Base-by-base conservation (phyloP, 2,329 filamentous ascomycete genomes). In the Paraconiothyrium sp. region DNA sequence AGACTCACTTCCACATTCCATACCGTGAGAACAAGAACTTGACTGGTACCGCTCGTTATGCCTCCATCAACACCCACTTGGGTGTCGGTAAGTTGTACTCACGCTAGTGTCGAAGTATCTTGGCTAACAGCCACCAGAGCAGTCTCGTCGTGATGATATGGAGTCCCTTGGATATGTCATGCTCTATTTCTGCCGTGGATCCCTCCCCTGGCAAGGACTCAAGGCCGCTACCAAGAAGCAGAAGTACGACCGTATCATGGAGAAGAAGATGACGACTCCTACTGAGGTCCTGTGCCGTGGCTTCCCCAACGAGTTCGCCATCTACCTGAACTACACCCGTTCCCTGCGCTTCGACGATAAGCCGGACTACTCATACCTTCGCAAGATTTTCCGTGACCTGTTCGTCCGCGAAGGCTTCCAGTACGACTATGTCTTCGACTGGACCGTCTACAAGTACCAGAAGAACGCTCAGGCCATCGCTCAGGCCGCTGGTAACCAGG, bases 1-100 rank as follows among this genome's bases (percentile, higher is more conserved):
- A 99, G 90, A 98, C 95, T 62, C 94, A 98, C 84, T 98, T 98
- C 86, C 95, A 99, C 83, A 99, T 98, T 65, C 95, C 95, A 50
- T 98, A 99, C 87, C 90, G 95, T 84, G 95, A 98, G 92, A 98
- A 98, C 90, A 98, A 99, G 92, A 98, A 98, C 88, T 85, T 99
- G 82, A 99, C 95, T 58, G 95, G 95, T 80, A 99, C 95, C 75
- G 95, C 95, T 74, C 94, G 95, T 80, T 99, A 99, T 83, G 95
- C 95, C 66, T 96, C 92, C 66, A 99, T 99, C 85, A 99, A 99
- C 86, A 99, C 95, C 64, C 95, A 99, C 79, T 84, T 98, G 79
- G 95, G 95, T 81, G 95, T 98, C 73, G 90, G 89, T 91, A 87
- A 69, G 88, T 69, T n/a, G 43, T 7, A 22, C 39, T 13, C 22